phyloP scores from a whole-genome alignment of 2,329 filamentous ascomycete species.

The Mycosphaerelloides madeirae region DNA sequence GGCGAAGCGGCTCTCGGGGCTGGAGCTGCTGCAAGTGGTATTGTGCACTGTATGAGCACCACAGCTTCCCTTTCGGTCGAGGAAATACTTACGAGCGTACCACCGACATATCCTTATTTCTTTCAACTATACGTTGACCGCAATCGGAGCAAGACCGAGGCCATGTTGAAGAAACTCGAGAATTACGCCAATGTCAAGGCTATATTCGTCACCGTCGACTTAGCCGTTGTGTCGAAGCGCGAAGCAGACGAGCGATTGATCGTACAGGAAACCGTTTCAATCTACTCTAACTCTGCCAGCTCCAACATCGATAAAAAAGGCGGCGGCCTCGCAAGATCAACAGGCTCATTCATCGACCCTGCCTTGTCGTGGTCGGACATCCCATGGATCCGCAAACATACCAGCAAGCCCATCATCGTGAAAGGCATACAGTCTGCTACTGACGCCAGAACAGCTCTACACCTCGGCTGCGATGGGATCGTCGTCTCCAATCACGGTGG shows the following conservation, averaged over 20 bases:
- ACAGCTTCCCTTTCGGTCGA: slow-evolving; percentile 28
- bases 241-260: slow-evolving; percentile 46
- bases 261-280: slow-evolving; percentile 57
- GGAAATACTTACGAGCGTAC: slow-evolving; percentile 30
- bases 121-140: slow-evolving; percentile 62
- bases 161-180: slow-evolving; percentile 46
- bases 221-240: slow-evolving; percentile 54
- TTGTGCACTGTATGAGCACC: slow-evolving; percentile 31
- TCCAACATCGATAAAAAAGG: slow-evolving; percentile 52
- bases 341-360: slow-evolving; percentile 55
- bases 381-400: slow-evolving; percentile 37
- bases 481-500: slow-evolving; percentile 51
- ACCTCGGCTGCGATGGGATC: slow-evolving; percentile 44
- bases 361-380: slow-evolving; percentile 49
- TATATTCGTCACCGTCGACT: slow-evolving; percentile 57
- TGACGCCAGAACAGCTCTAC: slow-evolving; percentile 40
- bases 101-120: slow-evolving; percentile 40
- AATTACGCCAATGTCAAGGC: slow-evolving; percentile 46
- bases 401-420: slow-evolving; percentile 51
- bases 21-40: slow-evolving; percentile 28
- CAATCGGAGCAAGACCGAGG: slow-evolving; percentile 49
- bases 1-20: slow-evolving; percentile 33
- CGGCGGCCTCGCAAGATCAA: slow-evolving; percentile 50
- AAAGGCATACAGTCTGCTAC: slow-evolving; percentile 42
- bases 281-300: slow-evolving; percentile 51